phyloP scores from a whole-genome alignment of 75 land plant genomes.

The Ceratopteris richardii region DNA sequence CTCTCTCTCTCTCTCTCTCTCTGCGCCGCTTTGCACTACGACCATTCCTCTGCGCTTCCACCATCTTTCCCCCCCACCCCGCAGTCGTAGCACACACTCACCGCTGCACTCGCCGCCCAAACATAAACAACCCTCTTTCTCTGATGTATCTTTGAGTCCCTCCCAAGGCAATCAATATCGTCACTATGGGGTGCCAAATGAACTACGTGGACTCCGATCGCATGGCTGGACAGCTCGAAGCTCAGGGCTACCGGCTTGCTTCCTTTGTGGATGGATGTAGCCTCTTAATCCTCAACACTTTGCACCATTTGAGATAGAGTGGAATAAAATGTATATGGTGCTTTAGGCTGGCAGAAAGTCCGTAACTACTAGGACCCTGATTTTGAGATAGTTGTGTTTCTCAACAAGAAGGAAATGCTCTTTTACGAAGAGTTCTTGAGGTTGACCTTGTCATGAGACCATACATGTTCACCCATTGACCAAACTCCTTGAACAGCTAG shows the following conservation, averaged over 20 bases:
- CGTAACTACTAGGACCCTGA: background rate
- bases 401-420: constrained; percentile 4
- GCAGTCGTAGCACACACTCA: too few species aligned
- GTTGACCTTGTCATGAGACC: constrained; percentile 5
- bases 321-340: constrained; percentile 2
- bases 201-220: constrained; percentile 3
- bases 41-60: too few species aligned
- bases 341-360: background rate
- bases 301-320: constrained; percentile 1
- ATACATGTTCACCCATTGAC: too few species aligned
- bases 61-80: too few species aligned
- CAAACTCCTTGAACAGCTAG: too few species aligned
- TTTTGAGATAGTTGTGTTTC: background rate
- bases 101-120: too few species aligned
- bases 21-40: too few species aligned
- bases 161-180: too few species aligned
- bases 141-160: too few species aligned
- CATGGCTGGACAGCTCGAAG: constrained; percentile 7
- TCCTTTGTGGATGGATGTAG: background rate
- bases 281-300: constrained; percentile 8
- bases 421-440: background rate
- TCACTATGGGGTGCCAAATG: constrained; percentile 10
- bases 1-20: too few species aligned
- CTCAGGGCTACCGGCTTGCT: background rate
- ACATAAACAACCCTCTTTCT: too few species aligned